A percentile compares a stretch with the other conserved stretches of the same genome.
These are phyloP conservation scores for Nigrospora oryzae DNA, from an alignment of 2,329 filamentous ascomycete species.

Conservation along the genomic window DNA sequence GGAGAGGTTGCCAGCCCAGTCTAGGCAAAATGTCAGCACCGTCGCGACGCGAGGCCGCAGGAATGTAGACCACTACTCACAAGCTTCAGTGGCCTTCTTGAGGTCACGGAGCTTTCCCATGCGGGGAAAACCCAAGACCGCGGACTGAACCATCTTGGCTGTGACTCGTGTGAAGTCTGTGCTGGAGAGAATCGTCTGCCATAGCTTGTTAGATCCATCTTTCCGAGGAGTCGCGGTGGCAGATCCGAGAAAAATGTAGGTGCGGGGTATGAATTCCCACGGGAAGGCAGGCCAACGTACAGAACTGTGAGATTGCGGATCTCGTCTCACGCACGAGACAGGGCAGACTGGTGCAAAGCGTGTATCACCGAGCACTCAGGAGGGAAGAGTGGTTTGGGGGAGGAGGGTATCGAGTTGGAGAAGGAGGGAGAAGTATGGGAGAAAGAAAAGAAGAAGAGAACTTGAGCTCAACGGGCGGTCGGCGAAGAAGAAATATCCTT, in stretches of 20 bases:
- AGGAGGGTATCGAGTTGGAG: neutral
- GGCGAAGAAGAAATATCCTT: no score
- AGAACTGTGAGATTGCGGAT: no score
- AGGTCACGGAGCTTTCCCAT: slow-evolving; percentile 98
- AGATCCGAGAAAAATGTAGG: no score
- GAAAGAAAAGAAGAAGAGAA: neutral
- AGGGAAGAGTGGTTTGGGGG: neutral
- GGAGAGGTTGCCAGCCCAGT: slow-evolving; percentile 91
- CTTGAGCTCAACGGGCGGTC: neutral
- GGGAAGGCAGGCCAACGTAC: no score
- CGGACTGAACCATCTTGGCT: slow-evolving; percentile 54
- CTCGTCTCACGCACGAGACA: no score
- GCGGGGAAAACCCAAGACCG: slow-evolving; percentile 96
- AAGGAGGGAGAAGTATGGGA: neutral
- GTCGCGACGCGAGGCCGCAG: neutral
- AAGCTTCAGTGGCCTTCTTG: slow-evolving; percentile 99
- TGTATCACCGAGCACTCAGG: neutral
- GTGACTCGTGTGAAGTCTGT: slow-evolving; percentile 10
- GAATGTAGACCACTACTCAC: slow-evolving; percentile 28
- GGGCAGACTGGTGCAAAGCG: no score
- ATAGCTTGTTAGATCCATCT: no score
- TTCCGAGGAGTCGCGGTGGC: no score
- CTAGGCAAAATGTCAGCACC: slow-evolving; percentile 13
- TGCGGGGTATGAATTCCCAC: no score
- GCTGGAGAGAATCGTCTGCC: no score